Base-by-base conservation (phyloP, 2,329 filamentous ascomycete genomes). In the Alternaria postmessia region DNA sequence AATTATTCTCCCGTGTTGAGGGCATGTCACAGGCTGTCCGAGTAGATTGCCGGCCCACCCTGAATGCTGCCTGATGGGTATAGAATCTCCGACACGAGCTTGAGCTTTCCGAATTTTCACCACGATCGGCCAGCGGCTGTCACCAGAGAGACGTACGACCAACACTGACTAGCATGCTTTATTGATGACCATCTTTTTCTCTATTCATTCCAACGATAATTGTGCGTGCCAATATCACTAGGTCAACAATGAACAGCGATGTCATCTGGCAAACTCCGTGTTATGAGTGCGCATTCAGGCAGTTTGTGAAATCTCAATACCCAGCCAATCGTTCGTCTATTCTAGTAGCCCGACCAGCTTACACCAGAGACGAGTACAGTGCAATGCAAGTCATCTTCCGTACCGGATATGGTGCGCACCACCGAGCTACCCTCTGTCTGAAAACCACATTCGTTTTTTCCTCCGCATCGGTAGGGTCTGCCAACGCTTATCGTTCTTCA, bases 1-100 rank as follows among this genome's bases (percentile, higher is more conserved):
- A 74, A 75, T 34, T 32, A 59, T 75, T 75, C 71, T 72, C 65
- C 65, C 69, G 70, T 64, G 53, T 64, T 61, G 51, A 49, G 42
- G 48, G 65, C 63, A 63, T 59, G 65, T 70, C 62, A 63, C 55
- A 62, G 54, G 61, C 68, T 69, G 70, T 71, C 65, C 64, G 64
- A 69, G 65, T 73, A 75, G 65, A 76, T 73, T 75, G 60, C 65
- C 49, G 68, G 61, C 67, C 72, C 68, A 69, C 68, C 63, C 56
- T 61, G 57, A 64, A 58, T 56, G 54, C 54, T 60, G 63, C 54
- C 51, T 51, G 53, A 57, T 58, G 46, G 47, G 44, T 59, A 59
- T 54, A 48, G 44, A 46, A 52, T 51, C 42, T 60, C 55, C 53
- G 56, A 54, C 43, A 51, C 48, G 16, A 52, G 54, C 28, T 26